Percentiles rank a stretch among this genome's conserved stretches.
These are phyloP conservation scores for Phialophora chinensis DNA, from an alignment of 2,329 filamentous ascomycete genomes.

Conservation along the genomic window DNA sequence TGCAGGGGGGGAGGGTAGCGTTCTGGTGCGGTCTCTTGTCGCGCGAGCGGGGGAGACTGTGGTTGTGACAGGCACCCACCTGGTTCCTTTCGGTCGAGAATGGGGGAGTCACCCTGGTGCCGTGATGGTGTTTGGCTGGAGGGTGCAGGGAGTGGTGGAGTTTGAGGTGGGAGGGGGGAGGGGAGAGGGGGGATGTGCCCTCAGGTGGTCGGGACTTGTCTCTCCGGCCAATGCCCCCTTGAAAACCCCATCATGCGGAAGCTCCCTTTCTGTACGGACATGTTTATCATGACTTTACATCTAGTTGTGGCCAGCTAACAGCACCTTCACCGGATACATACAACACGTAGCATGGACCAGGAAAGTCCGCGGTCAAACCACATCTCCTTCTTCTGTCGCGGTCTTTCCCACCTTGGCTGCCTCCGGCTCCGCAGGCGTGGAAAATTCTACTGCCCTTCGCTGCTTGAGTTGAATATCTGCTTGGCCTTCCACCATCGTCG, in stretches of 20 bases:
- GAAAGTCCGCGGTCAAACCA: not conserved
- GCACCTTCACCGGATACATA: not conserved
- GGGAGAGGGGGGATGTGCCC: not conserved
- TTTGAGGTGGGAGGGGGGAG: constrained; percentile 1
- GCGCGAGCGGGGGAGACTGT: not conserved
- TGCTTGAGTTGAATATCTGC: not conserved
- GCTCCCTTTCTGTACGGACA: not conserved
- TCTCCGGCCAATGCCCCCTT: not conserved
- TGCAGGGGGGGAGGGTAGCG: not conserved
- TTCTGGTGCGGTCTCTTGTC: not conserved
- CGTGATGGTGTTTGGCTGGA: constrained; percentile 3
- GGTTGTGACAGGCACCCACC: constrained; percentile 12
- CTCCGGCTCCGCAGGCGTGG: not conserved
- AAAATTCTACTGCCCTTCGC: not conserved
- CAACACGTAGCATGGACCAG: not conserved
- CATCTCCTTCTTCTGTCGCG: not conserved
- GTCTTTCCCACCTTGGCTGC: not conserved
- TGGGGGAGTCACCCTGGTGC: not conserved
- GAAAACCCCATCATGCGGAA: not conserved
- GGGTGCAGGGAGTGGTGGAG: not conserved
- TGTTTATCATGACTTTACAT: not conserved
- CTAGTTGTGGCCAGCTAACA: not conserved
- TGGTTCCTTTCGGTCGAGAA: constrained; percentile 1
- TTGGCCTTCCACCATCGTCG: not conserved
- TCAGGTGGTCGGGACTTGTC: constrained; percentile 4